A percentile compares a stretch with the other conserved stretches of the same genome.
Evolutionary conservation across 371 early-diverging fungal species (phyloP).

Genomic region (Smittium culicis): DNA sequence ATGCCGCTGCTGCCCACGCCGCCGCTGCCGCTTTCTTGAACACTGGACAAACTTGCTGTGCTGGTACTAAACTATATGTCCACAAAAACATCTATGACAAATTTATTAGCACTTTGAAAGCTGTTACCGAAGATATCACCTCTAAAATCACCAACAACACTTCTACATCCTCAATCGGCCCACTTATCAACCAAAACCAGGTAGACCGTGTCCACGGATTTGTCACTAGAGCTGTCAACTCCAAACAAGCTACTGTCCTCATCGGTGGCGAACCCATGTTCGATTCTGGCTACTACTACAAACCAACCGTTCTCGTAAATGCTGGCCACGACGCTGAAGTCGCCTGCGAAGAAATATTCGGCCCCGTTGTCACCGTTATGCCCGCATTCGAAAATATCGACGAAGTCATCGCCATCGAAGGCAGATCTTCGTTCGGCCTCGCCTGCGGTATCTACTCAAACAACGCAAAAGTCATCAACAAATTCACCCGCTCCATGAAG

Average conservation of each 20-base stretch:
- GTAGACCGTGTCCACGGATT: constrained; percentile 54
- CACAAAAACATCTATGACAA: constrained; percentile 58
- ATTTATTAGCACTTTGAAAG: constrained; percentile 51
- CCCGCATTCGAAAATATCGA: constrained; percentile 55
- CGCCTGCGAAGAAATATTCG: constrained; percentile 80
- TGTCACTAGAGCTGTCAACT: constrained; percentile 30
- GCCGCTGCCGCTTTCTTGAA: constrained; percentile 60
- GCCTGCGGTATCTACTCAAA: constrained; percentile 75
- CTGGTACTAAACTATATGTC: constrained; percentile 71
- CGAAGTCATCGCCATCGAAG: constrained; percentile 59
- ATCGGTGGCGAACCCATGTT: constrained; percentile 56
- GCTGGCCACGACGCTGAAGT: constrained; percentile 49
- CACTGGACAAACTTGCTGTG: constrained; percentile 79
- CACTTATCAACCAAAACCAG: constrained; percentile 59
- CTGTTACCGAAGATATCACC: constrained; percentile 38
- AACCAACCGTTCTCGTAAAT: constrained; percentile 62
- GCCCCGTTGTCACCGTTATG: constrained; percentile 70
- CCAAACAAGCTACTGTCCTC: constrained; percentile 28
- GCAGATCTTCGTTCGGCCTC: constrained; percentile 57
- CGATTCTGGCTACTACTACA: constrained; percentile 56
- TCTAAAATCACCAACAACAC: constrained; percentile 41
- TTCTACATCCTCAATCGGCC: constrained; percentile 50
- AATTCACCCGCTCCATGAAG: constrained; percentile 45
- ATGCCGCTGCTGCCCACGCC: constrained; percentile 54
- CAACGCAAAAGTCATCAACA: constrained; percentile 44